These are phyloP conservation scores for Pythium phragmiticola DNA, from an alignment of 352 stramenopile genomes.

Conservation along the genomic window DNA sequence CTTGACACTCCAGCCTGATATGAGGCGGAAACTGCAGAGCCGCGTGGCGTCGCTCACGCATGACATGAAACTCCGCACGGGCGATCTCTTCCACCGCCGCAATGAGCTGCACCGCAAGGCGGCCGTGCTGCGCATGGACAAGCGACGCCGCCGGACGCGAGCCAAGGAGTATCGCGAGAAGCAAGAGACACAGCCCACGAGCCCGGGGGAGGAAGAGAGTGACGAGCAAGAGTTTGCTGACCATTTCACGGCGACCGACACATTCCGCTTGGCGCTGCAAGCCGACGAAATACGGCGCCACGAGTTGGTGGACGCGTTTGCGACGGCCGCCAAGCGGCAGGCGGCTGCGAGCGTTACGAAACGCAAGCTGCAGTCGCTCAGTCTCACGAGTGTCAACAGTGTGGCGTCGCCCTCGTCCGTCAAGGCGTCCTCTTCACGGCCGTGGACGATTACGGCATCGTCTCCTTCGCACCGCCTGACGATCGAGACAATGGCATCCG, in stretches of 20 bases:
- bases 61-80: constrained; percentile 60
- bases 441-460: too few species aligned
- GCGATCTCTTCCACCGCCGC: constrained; percentile 69
- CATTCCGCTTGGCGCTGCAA: constrained; percentile 37
- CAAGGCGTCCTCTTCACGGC: neutral
- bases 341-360: constrained; percentile 22
- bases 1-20: constrained; percentile 31
- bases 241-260: constrained; percentile 24
- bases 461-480: neutral
- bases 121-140: constrained; percentile 31
- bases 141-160: constrained; percentile 4
- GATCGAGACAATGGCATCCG: constrained; percentile 33
- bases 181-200: constrained; percentile 10
- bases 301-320: constrained; percentile 50
- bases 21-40: constrained; percentile 49
- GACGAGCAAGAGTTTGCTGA: neutral
- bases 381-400: neutral
- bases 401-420: constrained; percentile 1
- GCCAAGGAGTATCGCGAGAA: constrained; percentile 1
- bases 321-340: constrained; percentile 24
- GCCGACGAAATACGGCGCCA: constrained; percentile 61
- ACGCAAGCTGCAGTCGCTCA: constrained; percentile 10
- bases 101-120: constrained; percentile 74
- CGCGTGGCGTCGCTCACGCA: constrained; percentile 51
- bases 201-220: neutral